These are phyloP conservation scores for Ophiostoma novo-ulmi DNA, from an alignment of 2,329 filamentous ascomycete species.

Conservation along the genomic window DNA sequence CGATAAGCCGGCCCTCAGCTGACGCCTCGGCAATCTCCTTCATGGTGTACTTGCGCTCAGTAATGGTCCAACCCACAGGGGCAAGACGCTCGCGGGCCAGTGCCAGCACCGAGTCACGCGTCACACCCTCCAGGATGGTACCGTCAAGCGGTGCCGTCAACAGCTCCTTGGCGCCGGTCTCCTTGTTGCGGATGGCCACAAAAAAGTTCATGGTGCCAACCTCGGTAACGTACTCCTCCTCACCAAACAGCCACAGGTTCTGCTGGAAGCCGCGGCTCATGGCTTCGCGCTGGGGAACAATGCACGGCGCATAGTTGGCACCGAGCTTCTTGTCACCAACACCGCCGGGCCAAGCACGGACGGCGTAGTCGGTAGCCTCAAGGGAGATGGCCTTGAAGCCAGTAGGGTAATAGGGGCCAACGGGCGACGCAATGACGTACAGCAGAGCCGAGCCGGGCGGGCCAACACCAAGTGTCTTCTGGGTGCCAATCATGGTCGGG, in stretches of 20 bases:
- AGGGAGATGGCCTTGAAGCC: slow-evolving; percentile 96
- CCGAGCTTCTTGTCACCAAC: slow-evolving; percentile 98
- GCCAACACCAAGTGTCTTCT: slow-evolving; percentile 86
- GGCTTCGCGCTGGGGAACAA: slow-evolving; percentile 90
- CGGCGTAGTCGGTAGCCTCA: slow-evolving; percentile 93
- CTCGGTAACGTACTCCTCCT: slow-evolving; percentile 93
- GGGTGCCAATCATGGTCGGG: slow-evolving; percentile 95
- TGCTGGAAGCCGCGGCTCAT: slow-evolving; percentile 91
- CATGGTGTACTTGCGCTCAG: slow-evolving; percentile 92
- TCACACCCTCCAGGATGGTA: slow-evolving; percentile 93
- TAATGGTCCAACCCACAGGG: slow-evolving; percentile 81
- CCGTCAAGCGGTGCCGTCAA: slow-evolving; percentile 94
- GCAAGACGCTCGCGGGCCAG: slow-evolving; percentile 78
- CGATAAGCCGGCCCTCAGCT: slow-evolving; percentile 76
- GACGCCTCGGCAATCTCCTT: slow-evolving; percentile 74
- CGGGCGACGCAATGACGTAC: slow-evolving; percentile 91
- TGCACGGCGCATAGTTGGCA: slow-evolving; percentile 98
- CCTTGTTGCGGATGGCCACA: slow-evolving; percentile 74
- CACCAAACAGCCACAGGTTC: slow-evolving; percentile 95
- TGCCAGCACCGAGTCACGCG: slow-evolving; percentile 80
- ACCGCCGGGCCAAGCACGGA: slow-evolving; percentile 95
- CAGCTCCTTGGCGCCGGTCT: slow-evolving; percentile 85
- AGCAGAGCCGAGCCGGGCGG: slow-evolving; percentile 88
- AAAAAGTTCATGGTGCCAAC: slow-evolving; percentile 99
- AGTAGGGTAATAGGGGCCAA: slow-evolving; percentile 96